Evolutionary conservation across 768 basidiomycete species (phyloP).

Genomic region (Trichaptum fuscoviolaceum): DNA sequence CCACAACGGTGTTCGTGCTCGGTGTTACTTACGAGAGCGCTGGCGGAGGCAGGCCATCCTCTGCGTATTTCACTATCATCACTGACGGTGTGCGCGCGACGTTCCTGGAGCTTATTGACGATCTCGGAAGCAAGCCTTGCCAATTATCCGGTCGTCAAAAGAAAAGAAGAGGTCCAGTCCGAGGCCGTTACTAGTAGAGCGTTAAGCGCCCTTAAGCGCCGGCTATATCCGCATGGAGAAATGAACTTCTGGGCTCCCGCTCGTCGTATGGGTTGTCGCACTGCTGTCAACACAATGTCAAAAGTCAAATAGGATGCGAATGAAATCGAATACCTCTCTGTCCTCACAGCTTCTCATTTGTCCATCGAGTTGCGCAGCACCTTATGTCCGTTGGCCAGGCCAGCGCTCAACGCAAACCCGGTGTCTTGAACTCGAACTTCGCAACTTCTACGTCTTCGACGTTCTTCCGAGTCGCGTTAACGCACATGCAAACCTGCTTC

Average conservation of each 20-base stretch:
- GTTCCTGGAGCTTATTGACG: background rate
- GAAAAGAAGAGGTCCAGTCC: too few species aligned
- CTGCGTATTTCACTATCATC: too few species aligned
- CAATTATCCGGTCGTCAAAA: background rate
- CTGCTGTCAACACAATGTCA: background rate
- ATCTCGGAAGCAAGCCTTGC: background rate
- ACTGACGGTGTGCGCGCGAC: background rate
- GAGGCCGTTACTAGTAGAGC: too few species aligned
- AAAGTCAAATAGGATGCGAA: background rate
- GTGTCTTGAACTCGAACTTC: background rate
- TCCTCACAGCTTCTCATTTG: too few species aligned
- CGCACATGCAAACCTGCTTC: background rate
- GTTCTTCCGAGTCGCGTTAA: background rate
- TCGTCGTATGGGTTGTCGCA: background rate
- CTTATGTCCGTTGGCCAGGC: constrained; percentile 1
- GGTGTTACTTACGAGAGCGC: too few species aligned
- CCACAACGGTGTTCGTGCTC: too few species aligned
- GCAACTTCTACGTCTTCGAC: background rate
- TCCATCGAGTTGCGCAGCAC: too few species aligned
- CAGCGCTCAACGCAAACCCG: too few species aligned
- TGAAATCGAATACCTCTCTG: background rate
- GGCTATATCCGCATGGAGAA: too few species aligned
- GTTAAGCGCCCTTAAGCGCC: background rate
- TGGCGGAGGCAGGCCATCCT: too few species aligned
- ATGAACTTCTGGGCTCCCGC: too few species aligned